Percentiles rank a stretch among this genome's conserved stretches.
Conservation (phyloP, 2,329 filamentous ascomycete genomes). For the Fragosphaeria purpurea region DNA sequence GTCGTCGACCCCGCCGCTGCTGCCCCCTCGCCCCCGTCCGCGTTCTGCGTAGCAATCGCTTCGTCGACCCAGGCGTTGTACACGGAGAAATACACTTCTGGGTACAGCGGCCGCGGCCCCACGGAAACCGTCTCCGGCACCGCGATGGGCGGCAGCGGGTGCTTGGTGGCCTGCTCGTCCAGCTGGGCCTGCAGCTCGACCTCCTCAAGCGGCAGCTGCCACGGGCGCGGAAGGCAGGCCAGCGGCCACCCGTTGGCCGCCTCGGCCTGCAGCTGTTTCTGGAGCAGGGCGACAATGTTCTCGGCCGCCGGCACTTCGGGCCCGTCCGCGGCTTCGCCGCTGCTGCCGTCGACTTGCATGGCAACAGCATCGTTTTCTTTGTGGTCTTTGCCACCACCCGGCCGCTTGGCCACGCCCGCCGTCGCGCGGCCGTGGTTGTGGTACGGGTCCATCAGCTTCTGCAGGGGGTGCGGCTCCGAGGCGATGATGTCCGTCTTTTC, state of each 20-base stretch:
- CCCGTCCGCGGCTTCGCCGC: neutral
- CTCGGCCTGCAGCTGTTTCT: slow-evolving; percentile 76
- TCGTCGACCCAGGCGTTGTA: slow-evolving; percentile 36
- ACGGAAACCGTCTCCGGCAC: slow-evolving; percentile 68
- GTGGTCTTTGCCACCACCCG: slow-evolving; percentile 1
- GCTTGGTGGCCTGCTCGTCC: slow-evolving; percentile 51
- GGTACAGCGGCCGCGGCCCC: slow-evolving; percentile 70
- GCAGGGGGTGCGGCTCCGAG: slow-evolving; percentile 74
- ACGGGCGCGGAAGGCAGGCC: slow-evolving; percentile 56
- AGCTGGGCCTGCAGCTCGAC: slow-evolving; percentile 50
- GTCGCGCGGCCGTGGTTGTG: slow-evolving; percentile 26
- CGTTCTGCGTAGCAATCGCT: neutral
- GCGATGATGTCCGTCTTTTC: slow-evolving; percentile 95
- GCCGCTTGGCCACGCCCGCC: neutral
- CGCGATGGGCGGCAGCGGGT: slow-evolving; percentile 64
- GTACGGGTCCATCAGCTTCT: slow-evolving; percentile 80
- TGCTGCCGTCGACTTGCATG: neutral
- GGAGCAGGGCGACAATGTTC: slow-evolving; percentile 71
- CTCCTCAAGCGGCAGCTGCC: slow-evolving; percentile 53
- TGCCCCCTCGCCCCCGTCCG: too few species aligned
- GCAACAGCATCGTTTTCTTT: neutral
- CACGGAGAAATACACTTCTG: slow-evolving; percentile 88
- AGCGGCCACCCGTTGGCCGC: slow-evolving; percentile 66
- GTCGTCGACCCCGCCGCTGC: neutral
- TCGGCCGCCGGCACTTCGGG: slow-evolving; percentile 44